Base-by-base conservation (phyloP, 352 stramenopile species). In the Globisporangium splendens region DNA sequence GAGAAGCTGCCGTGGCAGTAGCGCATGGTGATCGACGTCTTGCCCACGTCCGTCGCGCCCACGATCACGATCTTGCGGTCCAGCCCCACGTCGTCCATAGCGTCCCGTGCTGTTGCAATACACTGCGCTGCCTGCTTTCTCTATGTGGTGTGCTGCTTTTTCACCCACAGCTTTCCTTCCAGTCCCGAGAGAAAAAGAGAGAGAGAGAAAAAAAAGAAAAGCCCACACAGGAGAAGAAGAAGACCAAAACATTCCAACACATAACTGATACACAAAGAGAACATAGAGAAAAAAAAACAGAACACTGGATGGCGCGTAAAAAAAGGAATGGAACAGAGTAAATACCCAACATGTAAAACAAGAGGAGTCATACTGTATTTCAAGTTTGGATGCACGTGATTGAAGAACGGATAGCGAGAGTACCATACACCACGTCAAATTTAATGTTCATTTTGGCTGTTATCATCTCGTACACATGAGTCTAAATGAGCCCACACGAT, bases 31-130 rank as follows among this genome's bases (percentile, higher is more conserved):
- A 95, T 88, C 28, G 83, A 94, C 31, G 86, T 96, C 70, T 96
- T 96, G 64, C 86, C 86, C 39, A 93, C 86, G 65, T 96, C 86
- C 50, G 86, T 94, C 56, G 83, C 79, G 41, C 86, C 86, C n/a
- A 96, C 80, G 69, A 96, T 94, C 62, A 96, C 86, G 59, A 93
- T 69, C 66, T 96, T 96, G 57, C 85, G 81, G 75, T 96, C 86
- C 24, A 96, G 77, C 38, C 83, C 85, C 38, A 90, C 79, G 67
- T 95, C 85, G 51, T 95, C 85, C 85, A 95, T 95, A 18, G 13
- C 44, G 18, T n/a, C n/a, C n/a, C n/a, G n/a, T n/a, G n/a, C n/a
- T n/a, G n/a, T n/a, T n/a, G n/a, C n/a, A n/a, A n/a, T n/a, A n/a
- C n/a, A n/a, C n/a, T n/a, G n/a, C n/a, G n/a, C n/a, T n/a, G n/a